A percentile compares a stretch with the other conserved stretches of the same genome.
phyloP scores from a whole-genome alignment of 202 grass and related monocot genomes.

The Musa balbisiana region DNA sequence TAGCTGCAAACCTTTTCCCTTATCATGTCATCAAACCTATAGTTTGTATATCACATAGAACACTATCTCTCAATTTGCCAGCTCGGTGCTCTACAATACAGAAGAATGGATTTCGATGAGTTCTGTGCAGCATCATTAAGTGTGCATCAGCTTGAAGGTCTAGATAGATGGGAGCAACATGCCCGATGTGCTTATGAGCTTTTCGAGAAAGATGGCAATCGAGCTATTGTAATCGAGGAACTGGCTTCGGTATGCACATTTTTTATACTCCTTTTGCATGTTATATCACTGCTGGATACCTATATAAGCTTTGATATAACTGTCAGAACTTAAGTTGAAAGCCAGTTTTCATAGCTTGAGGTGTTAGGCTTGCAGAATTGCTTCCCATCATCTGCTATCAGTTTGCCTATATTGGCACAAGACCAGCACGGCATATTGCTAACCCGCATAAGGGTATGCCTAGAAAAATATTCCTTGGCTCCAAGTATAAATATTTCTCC shows the following conservation, averaged over 20 bases:
- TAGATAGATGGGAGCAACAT: slow-evolving; percentile 90
- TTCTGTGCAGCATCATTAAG: slow-evolving; percentile 67
- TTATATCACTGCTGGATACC: neutral
- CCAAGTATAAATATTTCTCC: no score
- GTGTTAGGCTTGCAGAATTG: neutral
- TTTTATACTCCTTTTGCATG: neutral
- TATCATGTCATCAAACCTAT: neutral
- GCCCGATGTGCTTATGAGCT: slow-evolving; percentile 57
- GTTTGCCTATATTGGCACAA: neutral
- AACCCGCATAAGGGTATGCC: no score
- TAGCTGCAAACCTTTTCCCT: slow-evolving; percentile 1
- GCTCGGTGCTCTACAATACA: slow-evolving; percentile 73
- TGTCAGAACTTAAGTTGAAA: neutral
- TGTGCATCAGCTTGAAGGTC: slow-evolving; percentile 75
- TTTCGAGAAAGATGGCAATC: slow-evolving; percentile 79
- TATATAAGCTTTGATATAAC: neutral
- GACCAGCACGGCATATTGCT: no score
- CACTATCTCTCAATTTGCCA: slow-evolving; percentile 21
- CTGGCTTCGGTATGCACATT: slow-evolving; percentile 51
- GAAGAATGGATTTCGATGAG: slow-evolving; percentile 82
- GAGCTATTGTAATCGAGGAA: slow-evolving; percentile 69
- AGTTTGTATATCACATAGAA: neutral
- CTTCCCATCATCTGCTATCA: neutral
- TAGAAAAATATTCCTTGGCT: no score
- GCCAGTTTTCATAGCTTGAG: neutral